These are phyloP conservation scores for Thamnidium elegans DNA, from an alignment of 192 early-diverging fungal genomes.

Conservation along the genomic window DNA sequence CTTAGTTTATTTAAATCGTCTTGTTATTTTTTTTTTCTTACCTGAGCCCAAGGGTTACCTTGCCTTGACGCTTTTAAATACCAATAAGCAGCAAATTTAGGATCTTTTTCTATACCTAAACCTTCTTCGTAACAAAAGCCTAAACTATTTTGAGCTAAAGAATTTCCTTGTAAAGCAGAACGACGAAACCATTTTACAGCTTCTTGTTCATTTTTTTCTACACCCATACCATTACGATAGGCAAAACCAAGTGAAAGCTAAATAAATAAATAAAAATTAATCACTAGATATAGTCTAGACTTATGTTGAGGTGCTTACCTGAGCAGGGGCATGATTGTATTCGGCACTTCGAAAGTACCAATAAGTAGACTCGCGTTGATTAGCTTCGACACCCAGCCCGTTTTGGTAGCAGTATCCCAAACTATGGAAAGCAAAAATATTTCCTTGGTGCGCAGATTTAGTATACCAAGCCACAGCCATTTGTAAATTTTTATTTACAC, in stretches of 20 bases:
- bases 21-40: no score
- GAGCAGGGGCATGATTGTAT: constrained; percentile 52
- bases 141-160: constrained; percentile 64
- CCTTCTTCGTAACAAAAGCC: constrained; percentile 84
- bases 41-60: constrained; percentile 77
- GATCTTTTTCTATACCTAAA: constrained; percentile 54
- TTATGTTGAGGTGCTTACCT: constrained; percentile 4
- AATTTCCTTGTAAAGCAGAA: constrained; percentile 50
- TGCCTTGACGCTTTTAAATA: constrained; percentile 65
- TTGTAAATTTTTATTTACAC: constrained; percentile 54
- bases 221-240: constrained; percentile 59
- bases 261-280: no score
- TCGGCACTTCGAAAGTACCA: constrained; percentile 58
- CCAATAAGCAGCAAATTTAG: constrained; percentile 59
- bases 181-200: constrained; percentile 56
- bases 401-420: constrained; percentile 61
- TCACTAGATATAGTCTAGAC: no score
- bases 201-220: constrained; percentile 43
- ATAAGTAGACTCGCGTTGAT: constrained; percentile 50
- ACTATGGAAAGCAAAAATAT: constrained; percentile 57
- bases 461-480: constrained; percentile 53
- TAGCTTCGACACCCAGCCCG: constrained; percentile 50
- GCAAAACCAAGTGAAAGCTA: constrained; percentile 54
- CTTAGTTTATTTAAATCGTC: no score
- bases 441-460: constrained; percentile 47